Evolutionary conservation across 2,329 filamentous ascomycete species (phyloP), one percentile per base, ranked within the genome.

Genomic region (Fusarium sp.): DNA sequence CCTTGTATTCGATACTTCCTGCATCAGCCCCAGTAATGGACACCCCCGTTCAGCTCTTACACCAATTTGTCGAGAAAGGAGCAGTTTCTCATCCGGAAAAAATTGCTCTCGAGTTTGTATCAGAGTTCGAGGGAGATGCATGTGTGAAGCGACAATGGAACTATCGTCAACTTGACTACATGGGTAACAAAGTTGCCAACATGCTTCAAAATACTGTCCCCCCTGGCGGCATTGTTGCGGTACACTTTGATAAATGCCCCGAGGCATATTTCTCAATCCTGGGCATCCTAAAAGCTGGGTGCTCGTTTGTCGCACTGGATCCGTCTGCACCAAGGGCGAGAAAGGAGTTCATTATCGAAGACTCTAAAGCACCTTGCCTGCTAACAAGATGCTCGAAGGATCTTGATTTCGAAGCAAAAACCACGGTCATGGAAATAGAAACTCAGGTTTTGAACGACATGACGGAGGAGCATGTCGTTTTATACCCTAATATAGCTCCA

Each of bases 211-310:
- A 79, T 0, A 80, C 84, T 25, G 86, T 89, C 1, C 69, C 79
- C 0, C 83, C 88, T 0, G 91, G 93, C 83, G 79, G 78, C 31
- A 89, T 95, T 9, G 85, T 97, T 27, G 93, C 90, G 1, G 86
- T 95, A 14, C 94, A 92, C 77, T 97, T 97, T 76, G 90, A 94
- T 62, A 97, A 97, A 78, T 95, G 92, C 68, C 91, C 94, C 0
- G 92, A 95, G 77, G 94, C 94, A 0, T 95, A 93, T 41, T 93
- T 96, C 75, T 88, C 92, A 1, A 94, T 97, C 42, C 83, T 97
- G 4, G 94, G 94, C 2, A 91, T 96, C 60, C 82, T 97, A 37
- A 97, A 97, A 79, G 89, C 92, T 10, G 94, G 94, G 0, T 95
- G 92, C 78, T 89, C 92, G 2, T 97, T 95, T 79, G 86, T 97